phyloP scores from a whole-genome alignment of 2,329 filamentous ascomycete species.

The Arthroderma uncinatum region DNA sequence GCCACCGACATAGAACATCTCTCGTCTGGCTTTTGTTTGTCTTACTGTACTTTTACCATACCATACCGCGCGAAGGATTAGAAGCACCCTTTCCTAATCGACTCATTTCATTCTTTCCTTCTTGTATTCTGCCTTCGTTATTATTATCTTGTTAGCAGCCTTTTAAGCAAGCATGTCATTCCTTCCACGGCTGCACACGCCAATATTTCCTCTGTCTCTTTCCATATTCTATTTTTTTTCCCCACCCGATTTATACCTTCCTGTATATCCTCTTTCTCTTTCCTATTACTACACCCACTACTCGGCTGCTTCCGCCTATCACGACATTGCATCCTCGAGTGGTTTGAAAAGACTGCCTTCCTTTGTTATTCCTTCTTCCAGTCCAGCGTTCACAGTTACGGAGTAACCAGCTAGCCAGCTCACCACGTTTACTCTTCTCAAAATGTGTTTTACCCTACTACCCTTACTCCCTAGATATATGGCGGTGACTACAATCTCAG shows the following conservation, averaged over 20 bases:
- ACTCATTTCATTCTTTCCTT: background rate
- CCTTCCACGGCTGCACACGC: background rate
- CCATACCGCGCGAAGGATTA: constrained; percentile 3
- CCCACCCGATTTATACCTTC: background rate
- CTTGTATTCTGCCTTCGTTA: background rate
- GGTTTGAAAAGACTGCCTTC: background rate
- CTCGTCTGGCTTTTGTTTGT: background rate
- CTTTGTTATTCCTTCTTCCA: background rate
- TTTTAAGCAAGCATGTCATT: constrained; percentile 4
- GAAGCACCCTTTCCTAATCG: background rate
- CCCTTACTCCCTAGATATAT: no score
- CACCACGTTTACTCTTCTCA: no score
- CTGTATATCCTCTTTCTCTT: background rate
- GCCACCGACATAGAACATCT: background rate
- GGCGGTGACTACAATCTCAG: no score
- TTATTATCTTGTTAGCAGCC: background rate
- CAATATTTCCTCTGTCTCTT: constrained; percentile 1
- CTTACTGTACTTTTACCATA: constrained; percentile 3
- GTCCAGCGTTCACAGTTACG: no score
- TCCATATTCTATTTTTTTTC: background rate
- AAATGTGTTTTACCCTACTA: no score
- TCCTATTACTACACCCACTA: background rate
- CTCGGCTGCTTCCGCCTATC: background rate
- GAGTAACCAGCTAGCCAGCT: no score
- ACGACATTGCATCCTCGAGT: background rate